Evolutionary conservation across 148 eudicot species (phyloP), one percentile per base, ranked within the genome.

Genomic region (Nepenthes mirabilis): DNA sequence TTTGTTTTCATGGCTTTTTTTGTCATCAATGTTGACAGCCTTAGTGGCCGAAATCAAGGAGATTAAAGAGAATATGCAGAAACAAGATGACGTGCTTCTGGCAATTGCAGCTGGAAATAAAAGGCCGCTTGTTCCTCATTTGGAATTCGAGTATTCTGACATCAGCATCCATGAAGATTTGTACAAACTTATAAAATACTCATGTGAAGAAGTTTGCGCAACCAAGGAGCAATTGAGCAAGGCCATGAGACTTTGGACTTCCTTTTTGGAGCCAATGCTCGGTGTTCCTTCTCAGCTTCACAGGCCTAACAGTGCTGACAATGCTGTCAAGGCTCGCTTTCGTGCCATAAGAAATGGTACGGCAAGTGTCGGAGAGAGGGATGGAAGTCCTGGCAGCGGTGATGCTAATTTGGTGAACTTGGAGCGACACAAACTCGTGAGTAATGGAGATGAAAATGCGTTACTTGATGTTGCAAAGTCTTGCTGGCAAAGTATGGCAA

Each of bases 21-120:
- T 50, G 32, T 32, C 55, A 11, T 36, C 70, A 70, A 33, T 58
- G 32, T 66, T 67, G 43, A 65, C 91, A 93, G 96, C 91, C 55
- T 79, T 88, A 67, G 87, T 88, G 55, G 69, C 87, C 1, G 96
- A 93, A 76, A 86, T 88, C 48, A 93, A 76, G 74, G 96, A 88
- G 69, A 73, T 80, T 8, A 86, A 93, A 81, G 95, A 84, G 66
- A 80, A 76, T 60, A 72, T 62, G 63, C 83, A 80, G 74, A 79
- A 80, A 68, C 95, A 83, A 70, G 96, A 88, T 74, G 82, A 71
- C 62, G 69, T 80, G 68, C 79, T 91, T 64, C 80, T 83, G 57
- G 79, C 80, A 40, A 80, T 88, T 63, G 82, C 86, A 64, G 90
- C 86, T 71, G 94, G 94, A 70, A 83, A 80, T 68, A 83, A 77